phyloP scores from a whole-genome alignment of 257 asterid species.

The Catharanthus roseus region DNA sequence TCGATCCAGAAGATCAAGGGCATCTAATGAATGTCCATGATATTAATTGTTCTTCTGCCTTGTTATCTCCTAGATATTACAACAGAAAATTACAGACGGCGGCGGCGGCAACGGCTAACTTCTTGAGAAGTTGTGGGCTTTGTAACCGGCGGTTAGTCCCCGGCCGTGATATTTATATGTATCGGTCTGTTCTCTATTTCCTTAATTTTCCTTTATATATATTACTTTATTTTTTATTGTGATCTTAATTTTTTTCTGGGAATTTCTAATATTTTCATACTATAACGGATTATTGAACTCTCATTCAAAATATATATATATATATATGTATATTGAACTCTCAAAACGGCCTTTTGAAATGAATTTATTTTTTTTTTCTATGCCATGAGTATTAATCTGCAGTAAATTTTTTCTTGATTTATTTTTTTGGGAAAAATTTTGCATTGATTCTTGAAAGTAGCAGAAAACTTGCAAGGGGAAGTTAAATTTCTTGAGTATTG shows the following conservation, averaged over 20 bases:
- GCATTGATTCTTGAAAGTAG: not conserved
- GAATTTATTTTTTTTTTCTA: too few species aligned
- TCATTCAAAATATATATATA: too few species aligned
- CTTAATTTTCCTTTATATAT: too few species aligned
- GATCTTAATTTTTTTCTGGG: not conserved
- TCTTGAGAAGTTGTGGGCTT: conserved; percentile 48
- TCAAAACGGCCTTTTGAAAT: too few species aligned
- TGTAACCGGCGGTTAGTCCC: conserved; percentile 46
- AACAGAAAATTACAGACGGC: conserved; percentile 17
- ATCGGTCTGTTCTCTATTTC: conserved; percentile 31
- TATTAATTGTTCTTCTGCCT: conserved; percentile 15
- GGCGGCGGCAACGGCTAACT: conserved; percentile 21
- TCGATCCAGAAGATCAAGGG: not conserved
- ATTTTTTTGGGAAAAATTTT: too few species aligned
- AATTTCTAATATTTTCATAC: too few species aligned
- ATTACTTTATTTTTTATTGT: not conserved
- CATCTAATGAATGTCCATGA: not conserved
- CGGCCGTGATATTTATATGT: conserved; percentile 55
- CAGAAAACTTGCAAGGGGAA: not conserved
- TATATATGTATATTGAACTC: too few species aligned
- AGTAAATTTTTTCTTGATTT: too few species aligned
- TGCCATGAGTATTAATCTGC: too few species aligned
- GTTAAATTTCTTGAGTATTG: not conserved
- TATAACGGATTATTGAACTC: too few species aligned
- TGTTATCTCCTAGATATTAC: conserved; percentile 40